Conservation (phyloP, 371 early-diverging fungal species). For the Mortierella sp. region DNA sequence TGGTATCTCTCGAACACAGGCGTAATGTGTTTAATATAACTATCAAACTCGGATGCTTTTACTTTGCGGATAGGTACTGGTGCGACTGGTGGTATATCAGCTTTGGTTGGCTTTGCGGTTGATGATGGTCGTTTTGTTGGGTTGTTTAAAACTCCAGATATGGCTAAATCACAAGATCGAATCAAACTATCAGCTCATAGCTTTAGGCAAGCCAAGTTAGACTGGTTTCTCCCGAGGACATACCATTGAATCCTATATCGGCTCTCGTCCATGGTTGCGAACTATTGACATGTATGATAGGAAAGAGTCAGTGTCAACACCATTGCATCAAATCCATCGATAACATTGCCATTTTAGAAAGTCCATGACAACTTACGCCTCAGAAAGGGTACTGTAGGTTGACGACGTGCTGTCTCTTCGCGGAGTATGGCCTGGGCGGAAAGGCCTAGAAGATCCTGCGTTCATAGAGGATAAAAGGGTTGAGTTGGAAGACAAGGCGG, state of each 20-base stretch:
- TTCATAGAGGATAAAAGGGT: constrained; percentile 23
- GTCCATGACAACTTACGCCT: constrained; percentile 45
- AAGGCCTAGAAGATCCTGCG: constrained; percentile 18
- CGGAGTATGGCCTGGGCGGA: constrained; percentile 27
- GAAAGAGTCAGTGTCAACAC: neutral
- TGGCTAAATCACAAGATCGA: constrained; percentile 15
- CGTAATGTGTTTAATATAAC: constrained; percentile 70
- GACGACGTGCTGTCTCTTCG: constrained; percentile 69
- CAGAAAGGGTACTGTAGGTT: constrained; percentile 71
- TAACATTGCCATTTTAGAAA: neutral
- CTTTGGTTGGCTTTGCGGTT: constrained; percentile 62
- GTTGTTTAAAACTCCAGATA: constrained; percentile 71
- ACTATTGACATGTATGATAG: constrained; percentile 8
- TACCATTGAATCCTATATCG: constrained; percentile 74
- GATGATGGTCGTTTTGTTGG: constrained; percentile 65
- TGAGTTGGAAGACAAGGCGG: constrained; percentile 11
- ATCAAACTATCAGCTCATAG: neutral
- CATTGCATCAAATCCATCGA: neutral
- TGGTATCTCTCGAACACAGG: constrained; percentile 75
- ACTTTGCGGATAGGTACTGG: constrained; percentile 75
- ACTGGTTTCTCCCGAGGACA: neutral
- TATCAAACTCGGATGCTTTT: constrained; percentile 73
- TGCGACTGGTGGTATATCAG: constrained; percentile 78
- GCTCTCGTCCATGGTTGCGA: constrained; percentile 73
- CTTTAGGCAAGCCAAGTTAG: neutral